Evolutionary conservation across 495 filamentous ascomycete species (phyloP), one percentile per base, ranked within the genome.

Genomic region (Lasiosphaeriaceae sp.): DNA sequence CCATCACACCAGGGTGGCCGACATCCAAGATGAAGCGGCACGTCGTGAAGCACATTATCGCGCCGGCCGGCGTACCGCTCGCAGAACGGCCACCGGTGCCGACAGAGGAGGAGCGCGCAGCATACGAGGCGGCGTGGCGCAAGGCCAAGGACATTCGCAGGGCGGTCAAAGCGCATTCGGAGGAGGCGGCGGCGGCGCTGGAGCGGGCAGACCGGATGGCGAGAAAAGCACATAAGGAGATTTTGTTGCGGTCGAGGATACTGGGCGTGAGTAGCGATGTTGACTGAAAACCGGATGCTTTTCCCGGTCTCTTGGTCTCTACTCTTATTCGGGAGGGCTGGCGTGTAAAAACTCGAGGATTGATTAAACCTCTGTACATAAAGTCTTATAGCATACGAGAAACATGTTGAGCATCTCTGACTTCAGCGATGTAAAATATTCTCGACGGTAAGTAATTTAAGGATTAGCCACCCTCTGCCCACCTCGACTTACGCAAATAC

Each of bases 21-120:
- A 79, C 80, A 55, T 81, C 80, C 58, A 84, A 85, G 52, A 66
- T 71, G 52, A 89, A 92, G 58, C 84, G 80, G 24, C 88, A 92
- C 69, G 87, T 93, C 29, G 86, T 94, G 22, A 86, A 88, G 68
- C 70, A 80, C 52, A 92, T 95, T 63, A 76, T 95, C 58, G 83
- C 88, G 46, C 43, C 90, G 85, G 24, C 87, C 56, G 88, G 85
- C 8, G 64, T 72, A 11, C 79, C 81, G 2, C 80, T 90, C 60
- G 73, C 81, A 22, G 78, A 79, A 19, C 80, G 90, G 11, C 82
- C 86, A 26, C 72, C 86, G 16, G 73, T 95, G 1, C 77, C 85
- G 60, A 83, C 80, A 2, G 65, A 80, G n/a, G 81, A 83, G 58
- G 83, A 92, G 71, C 76, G 81, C 14, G 66, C 83, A 51, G 78